Conservation (phyloP, 192 early-diverging fungal genomes). For the Coemansia biformis region DNA sequence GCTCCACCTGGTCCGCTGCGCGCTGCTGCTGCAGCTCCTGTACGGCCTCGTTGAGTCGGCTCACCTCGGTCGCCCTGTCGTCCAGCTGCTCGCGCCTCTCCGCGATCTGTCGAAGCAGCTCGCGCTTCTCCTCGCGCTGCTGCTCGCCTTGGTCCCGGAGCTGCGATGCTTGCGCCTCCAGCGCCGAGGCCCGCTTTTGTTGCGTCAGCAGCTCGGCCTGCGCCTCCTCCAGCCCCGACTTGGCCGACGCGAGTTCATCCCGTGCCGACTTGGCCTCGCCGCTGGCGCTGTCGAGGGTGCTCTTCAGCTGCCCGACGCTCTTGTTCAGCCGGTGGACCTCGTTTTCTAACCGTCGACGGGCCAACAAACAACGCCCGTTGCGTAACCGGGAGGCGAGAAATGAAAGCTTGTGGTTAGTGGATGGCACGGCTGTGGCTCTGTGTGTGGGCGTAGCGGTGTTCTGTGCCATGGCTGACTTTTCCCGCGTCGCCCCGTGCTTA, state of each 20-base stretch:
- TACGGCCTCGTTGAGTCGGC: slow-evolving; percentile 16
- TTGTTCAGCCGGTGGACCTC: slow-evolving; percentile 42
- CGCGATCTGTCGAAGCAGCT: slow-evolving; percentile 26
- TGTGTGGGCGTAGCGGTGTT: too few relatives aligned
- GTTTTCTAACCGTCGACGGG: slow-evolving; percentile 26
- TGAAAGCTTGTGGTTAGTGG: too few relatives aligned
- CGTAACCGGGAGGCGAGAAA: too few relatives aligned
- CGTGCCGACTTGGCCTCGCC: slow-evolving; percentile 5
- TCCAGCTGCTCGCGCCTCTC: slow-evolving; percentile 42
- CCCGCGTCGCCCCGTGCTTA: slow-evolving; percentile 15
- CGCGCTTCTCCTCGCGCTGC: slow-evolving; percentile 35
- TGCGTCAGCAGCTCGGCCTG: slow-evolving; percentile 5
- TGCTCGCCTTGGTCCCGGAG: slow-evolving; percentile 13
- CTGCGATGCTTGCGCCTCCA: slow-evolving; percentile 5
- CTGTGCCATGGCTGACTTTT: too few relatives aligned
- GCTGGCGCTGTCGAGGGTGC: slow-evolving; percentile 18
- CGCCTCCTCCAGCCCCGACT: slow-evolving; percentile 6
- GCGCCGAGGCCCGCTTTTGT: slow-evolving; percentile 1
- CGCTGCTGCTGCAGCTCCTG: slow-evolving; percentile 25
- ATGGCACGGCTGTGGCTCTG: too few relatives aligned
- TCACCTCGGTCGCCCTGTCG: slow-evolving; percentile 11
- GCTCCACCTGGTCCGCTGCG: slow-evolving; percentile 25
- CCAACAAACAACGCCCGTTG: too few relatives aligned
- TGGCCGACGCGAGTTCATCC: slow-evolving; percentile 14
- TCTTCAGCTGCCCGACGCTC: slow-evolving; percentile 30